Evolutionary conservation across 108 stramenopile genomes (phyloP), one percentile per base, ranked within the genome.

Genomic region (Cyclotella baltica): DNA sequence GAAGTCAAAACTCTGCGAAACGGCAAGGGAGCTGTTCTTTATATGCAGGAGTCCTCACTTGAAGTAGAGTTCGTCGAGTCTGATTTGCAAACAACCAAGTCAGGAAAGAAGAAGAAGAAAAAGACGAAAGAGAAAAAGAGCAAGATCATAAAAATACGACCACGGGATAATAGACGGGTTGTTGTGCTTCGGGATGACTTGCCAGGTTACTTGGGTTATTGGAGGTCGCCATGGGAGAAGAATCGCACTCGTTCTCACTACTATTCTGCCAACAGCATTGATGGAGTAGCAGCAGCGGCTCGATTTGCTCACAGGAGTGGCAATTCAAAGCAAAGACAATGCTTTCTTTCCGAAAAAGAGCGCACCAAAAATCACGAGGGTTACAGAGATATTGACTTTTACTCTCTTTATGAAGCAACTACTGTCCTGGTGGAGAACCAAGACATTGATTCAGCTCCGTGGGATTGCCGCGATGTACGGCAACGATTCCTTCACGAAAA

Each of bases 381-480:
- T 29, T 93, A 85, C 70, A 57, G 83, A 20, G 77, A 86, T 47
- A 75, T 93, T 56, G 87, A 93, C 72, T 76, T 93, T 18, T 85
- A 87, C 66, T 93, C 93, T 51, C 83, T 93, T n/a, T 87, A 83
- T 51, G 90, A 90, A 23, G 75, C 87, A 5, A 80, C 93, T 25
- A 40, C 51, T 38, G 83, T 83, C 50, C 61, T 33, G 19, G 82
- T 33, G 13, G 70, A 83, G 35, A 75, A 80, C 22, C 64, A 67
- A 34, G 76, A 81, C 22, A 78, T 85, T 28, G 93, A 93, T 63
- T 40, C 61, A 28, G 83, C 76, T 28, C 89, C 93, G 20, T 93
- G 93, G 93, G 93, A 93, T 66, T 83, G 67, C 57, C 88, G 93
- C 22, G 82, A 89, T 70, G 93, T 93, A 28, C 76, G 87, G 67